Base-by-base conservation (phyloP, 176 grass and related monocot species). In the Aegilops sharonensis region DNA sequence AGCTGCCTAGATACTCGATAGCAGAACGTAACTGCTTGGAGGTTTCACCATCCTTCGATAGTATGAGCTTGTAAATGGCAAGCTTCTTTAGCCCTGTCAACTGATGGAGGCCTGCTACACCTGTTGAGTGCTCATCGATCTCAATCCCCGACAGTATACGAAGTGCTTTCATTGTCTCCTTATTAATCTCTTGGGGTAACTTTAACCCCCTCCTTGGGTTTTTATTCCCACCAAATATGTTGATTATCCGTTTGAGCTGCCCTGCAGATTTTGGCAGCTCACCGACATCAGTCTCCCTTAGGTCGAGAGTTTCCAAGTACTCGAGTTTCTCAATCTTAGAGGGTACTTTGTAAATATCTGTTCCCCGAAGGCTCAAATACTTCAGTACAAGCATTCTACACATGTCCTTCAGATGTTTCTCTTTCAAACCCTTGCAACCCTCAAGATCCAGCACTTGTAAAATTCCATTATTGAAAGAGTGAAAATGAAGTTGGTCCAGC, bases 351-450 rank as follows among this genome's bases (percentile, higher is more conserved):
- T 10, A 25, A 43, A 73, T 23, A n/a, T 73, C 37, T 25, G 70
- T 73, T 24, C n/a, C 0, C 0, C 37, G n/a, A 6, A 73, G 37
- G 70, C 70, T 73, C 37, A 73, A 14, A 45, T 73, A 73, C 11
- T 73, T 73, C 5, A 73, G 39, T 3, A 45, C 69, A 73, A 73
- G 21, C 70, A 73, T 73, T 42, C 21, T 45, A n/a, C 70, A 73
- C 24, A 73, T 73, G 70, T 73, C 37, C n/a, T 39, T 7, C 1
- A 45, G 70, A 45, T 73, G 37, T 40, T 73, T 45, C 37, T 73
- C 21, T 24, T 73, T 40, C 70, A 73, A 73, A 73, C 70, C 39
- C 39, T 73, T 73, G 37, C 70, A 73, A 24, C 70, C 70, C 37
- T 73, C 70, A 1, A 73, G 70, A 45, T 73, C 70, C 11, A 73